A percentile compares a stretch with the other conserved stretches of the same genome.
Evolutionary conservation across 345 rosid genomes (phyloP).

Genomic region (Cardamine chenopodiifolia): DNA sequence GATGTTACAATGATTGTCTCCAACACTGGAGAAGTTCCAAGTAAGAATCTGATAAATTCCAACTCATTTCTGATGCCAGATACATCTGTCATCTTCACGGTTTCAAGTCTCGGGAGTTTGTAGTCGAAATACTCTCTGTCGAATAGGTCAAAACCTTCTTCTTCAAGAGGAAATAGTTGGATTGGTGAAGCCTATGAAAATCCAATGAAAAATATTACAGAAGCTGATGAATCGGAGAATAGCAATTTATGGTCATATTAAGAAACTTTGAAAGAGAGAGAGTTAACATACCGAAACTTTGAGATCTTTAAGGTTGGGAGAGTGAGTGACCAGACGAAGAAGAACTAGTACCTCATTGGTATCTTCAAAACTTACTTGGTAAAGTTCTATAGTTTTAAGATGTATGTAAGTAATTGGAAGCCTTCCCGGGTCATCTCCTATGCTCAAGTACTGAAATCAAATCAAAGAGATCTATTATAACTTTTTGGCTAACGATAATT

Average conservation of each 20-base stretch:
- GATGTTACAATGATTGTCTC: constrained; percentile 64
- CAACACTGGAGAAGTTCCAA: constrained; percentile 66
- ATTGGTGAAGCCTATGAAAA: constrained; percentile 61
- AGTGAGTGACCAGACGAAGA: constrained; percentile 77
- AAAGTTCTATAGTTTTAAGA: constrained; percentile 66
- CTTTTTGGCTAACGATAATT: not conserved
- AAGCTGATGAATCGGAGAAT: not conserved
- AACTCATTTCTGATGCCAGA: constrained; percentile 78
- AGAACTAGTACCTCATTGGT: constrained; percentile 72
- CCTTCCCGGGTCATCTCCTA: constrained; percentile 71
- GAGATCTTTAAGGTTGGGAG: constrained; percentile 81
- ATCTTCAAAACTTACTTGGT: constrained; percentile 93
- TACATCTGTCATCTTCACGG: constrained; percentile 70
- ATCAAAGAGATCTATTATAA: not conserved
- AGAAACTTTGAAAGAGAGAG: constrained; percentile 17
- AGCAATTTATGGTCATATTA: not conserved
- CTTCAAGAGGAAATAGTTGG: constrained; percentile 54
- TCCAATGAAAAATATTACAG: not conserved
- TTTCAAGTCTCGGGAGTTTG: constrained; percentile 56
- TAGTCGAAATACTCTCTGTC: constrained; percentile 54
- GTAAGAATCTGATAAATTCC: constrained; percentile 77
- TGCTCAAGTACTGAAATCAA: constrained; percentile 71
- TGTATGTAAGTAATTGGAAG: constrained; percentile 61
- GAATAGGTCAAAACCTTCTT: constrained; percentile 63
- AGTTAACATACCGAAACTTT: constrained; percentile 67